Evolutionary conservation across 2,329 filamentous ascomycete genomes (phyloP).

Genomic region (Cercospora nicotianae): DNA sequence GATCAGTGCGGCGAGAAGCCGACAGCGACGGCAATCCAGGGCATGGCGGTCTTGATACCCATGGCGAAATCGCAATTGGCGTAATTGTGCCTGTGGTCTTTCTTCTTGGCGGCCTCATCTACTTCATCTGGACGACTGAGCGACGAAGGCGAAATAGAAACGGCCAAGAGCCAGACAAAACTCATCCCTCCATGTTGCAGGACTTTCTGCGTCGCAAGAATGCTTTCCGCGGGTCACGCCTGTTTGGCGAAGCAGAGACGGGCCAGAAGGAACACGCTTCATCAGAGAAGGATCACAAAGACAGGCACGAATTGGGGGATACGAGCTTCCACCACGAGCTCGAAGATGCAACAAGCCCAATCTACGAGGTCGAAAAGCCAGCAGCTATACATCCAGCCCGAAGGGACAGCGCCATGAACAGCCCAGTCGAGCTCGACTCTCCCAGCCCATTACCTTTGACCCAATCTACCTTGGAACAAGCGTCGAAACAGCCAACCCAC

Average conservation of each 20-base stretch:
- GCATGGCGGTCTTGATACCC: conserved; percentile 12
- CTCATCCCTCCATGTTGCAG: conserved; percentile 4
- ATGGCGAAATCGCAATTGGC: conserved; percentile 21
- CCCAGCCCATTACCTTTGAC: not conserved
- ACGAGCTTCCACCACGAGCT: conserved; percentile 5
- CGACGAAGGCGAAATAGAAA: conserved; percentile 6
- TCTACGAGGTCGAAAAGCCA: conserved; percentile 14
- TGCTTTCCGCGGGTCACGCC: not conserved
- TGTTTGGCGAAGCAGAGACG: not conserved
- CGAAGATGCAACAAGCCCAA: conserved; percentile 4
- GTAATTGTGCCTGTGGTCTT: conserved; percentile 20
- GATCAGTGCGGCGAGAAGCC: not conserved
- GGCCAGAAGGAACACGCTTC: not conserved
- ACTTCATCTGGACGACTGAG: conserved; percentile 22
- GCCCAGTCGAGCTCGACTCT: not conserved
- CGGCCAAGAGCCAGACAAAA: conserved; percentile 2
- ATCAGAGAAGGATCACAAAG: conserved; percentile 1
- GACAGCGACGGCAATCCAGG: not conserved
- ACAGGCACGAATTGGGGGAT: conserved; percentile 1
- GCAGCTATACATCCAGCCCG: conserved; percentile 10
- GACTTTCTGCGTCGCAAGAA: conserved; percentile 3
- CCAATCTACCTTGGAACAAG: not conserved
- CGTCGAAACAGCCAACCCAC: not conserved
- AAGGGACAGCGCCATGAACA: conserved; percentile 12
- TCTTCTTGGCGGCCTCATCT: conserved; percentile 13